Evolutionary conservation across 305 asterid species (phyloP), one percentile per base, ranked within the genome.

Genomic region (Rubia balearica): DNA sequence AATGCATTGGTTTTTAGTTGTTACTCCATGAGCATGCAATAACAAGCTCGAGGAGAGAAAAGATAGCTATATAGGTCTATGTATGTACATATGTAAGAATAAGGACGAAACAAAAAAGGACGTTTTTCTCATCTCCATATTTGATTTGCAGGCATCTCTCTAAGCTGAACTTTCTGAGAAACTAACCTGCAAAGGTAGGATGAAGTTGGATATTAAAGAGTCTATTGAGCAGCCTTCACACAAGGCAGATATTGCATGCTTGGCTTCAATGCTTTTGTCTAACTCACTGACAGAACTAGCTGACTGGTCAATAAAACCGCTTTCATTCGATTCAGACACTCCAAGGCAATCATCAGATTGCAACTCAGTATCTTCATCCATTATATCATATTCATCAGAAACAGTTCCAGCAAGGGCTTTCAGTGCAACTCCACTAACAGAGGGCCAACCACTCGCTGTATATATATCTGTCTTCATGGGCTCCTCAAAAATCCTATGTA

Each of bases 391-490:
- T 73, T 91, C 97, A 9, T 88, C 86, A 73, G 98, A 88, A 79
- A 87, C 87, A 81, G 84, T 91, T 74, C 94, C 94, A 45, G 99
- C 90, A 77, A 95, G 92, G 79, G 72, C 77, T 82, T 82, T 95
- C 80, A 95, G 82, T 80, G 83, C 89, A 81, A 84, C 92, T 61
- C 97, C 98, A 73, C 97, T 79, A 67, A 87, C 87, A 64, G 98
- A 91, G 68, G 99, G 99, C 99, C 99, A 95, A 67, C 99, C 99
- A 73, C 94, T 88, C 42, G 92, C 87, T 17, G 99, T 95, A 84
- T 75, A 90, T 83, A 86, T 83, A 70, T 88, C 97, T 57, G 90
- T 65, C 83, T 80, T 81, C 27, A 87, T 74, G 66, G 76, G 75
- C 67, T 79, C 86, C 73, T 79, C 81, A 74, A 85, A 88, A 76